phyloP scores from a whole-genome alignment of 1,139 yeast species.

The Suhomyces choctaworum region DNA sequence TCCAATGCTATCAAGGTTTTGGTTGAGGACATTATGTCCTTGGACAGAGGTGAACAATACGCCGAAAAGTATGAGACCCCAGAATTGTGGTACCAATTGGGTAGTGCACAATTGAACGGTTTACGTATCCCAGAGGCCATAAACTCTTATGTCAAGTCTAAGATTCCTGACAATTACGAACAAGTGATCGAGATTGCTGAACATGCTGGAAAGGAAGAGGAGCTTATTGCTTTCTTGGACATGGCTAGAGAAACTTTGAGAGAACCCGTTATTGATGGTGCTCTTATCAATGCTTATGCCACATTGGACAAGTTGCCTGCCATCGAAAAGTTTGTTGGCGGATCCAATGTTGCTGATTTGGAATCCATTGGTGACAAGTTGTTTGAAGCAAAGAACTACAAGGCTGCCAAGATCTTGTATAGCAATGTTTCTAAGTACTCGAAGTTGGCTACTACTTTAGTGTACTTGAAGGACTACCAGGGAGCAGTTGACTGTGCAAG shows the following conservation, averaged over 20 bases:
- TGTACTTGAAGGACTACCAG: slow-evolving; percentile 87
- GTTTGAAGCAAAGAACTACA: slow-evolving; percentile 78
- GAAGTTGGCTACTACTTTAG: slow-evolving; percentile 92
- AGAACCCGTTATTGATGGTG: slow-evolving; percentile 92
- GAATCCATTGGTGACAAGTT: slow-evolving; percentile 91
- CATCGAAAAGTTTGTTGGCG: slow-evolving; percentile 79
- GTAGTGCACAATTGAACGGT: slow-evolving; percentile 95
- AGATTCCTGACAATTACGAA: slow-evolving; percentile 86
- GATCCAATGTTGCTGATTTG: slow-evolving; percentile 90
- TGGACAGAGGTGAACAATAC: slow-evolving; percentile 91
- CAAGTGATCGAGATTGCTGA: slow-evolving; percentile 94
- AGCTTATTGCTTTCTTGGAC: slow-evolving; percentile 77
- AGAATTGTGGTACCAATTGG: slow-evolving; percentile 92
- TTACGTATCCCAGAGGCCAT: slow-evolving; percentile 90
- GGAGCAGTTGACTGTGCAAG: slow-evolving; percentile 98
- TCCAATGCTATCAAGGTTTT: slow-evolving; percentile 84
- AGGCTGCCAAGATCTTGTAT: slow-evolving; percentile 89
- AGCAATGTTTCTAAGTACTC: slow-evolving; percentile 90
- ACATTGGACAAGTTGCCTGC: slow-evolving; percentile 72
- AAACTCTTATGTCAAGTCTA: slow-evolving; percentile 83
- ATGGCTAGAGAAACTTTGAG: slow-evolving; percentile 95
- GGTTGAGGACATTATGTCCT: slow-evolving; percentile 89
- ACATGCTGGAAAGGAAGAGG: slow-evolving; percentile 95
- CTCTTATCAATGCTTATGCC: slow-evolving; percentile 85
- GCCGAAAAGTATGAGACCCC: slow-evolving; percentile 88